phyloP scores from a whole-genome alignment of 2,329 filamentous ascomycete species.

The Fusarium pininemorale region DNA sequence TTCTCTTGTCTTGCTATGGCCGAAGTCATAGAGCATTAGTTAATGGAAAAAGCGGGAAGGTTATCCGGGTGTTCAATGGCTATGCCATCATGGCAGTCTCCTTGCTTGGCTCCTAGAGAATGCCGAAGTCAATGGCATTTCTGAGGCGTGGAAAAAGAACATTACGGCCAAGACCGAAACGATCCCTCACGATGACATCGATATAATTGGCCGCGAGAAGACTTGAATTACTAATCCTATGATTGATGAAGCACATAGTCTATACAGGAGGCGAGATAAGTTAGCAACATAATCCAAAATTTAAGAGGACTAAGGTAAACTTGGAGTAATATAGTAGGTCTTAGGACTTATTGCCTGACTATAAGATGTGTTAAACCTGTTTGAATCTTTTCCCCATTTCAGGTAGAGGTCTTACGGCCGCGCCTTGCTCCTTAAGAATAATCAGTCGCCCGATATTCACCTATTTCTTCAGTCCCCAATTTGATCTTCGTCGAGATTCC shows the following conservation, averaged over 20 bases:
- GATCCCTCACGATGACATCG: neutral
- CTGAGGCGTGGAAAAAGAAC: neutral
- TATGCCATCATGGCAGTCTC: too few relatives aligned
- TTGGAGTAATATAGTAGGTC: neutral
- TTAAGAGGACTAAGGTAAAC: neutral
- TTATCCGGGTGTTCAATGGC: too few relatives aligned
- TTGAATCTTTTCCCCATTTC: neutral
- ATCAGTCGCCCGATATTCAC: neutral
- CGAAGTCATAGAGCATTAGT: too few relatives aligned
- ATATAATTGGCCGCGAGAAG: neutral
- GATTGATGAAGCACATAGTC: neutral
- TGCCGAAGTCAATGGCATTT: neutral
- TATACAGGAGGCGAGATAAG: neutral
- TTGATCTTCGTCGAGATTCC: neutral
- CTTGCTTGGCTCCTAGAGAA: neutral
- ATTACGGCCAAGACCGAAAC: neutral
- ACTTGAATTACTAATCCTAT: neutral
- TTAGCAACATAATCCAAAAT: neutral
- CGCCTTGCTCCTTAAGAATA: neutral
- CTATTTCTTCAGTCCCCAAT: neutral
- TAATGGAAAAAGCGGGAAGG: too few relatives aligned
- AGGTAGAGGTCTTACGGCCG: neutral
- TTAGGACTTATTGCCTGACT: neutral
- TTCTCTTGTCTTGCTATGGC: too few relatives aligned
- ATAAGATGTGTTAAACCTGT: neutral